Evolutionary conservation across 1,139 yeast species (phyloP).

Genomic region (Candida tetrigidarum): DNA sequence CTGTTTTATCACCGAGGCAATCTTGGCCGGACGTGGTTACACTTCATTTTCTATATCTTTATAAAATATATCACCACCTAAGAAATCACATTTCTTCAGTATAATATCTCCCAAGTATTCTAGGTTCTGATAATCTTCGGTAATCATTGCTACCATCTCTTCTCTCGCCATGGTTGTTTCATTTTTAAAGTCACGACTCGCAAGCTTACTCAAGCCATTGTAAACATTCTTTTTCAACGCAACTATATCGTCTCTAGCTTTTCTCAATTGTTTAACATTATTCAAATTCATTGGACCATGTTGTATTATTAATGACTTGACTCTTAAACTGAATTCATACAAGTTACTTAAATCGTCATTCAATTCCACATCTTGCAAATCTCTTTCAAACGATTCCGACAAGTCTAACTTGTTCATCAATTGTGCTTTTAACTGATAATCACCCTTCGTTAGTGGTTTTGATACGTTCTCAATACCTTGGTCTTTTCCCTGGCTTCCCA

Average conservation of each 20-base stretch:
- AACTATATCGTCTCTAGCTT: not conserved
- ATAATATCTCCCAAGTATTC: conserved; percentile 11
- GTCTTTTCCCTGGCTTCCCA: not conserved
- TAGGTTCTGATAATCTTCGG: conserved; percentile 16
- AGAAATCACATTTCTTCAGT: conserved; percentile 1
- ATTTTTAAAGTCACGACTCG: not conserved
- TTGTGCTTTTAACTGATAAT: not conserved
- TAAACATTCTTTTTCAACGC: not conserved
- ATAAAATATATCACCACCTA: conserved; percentile 4
- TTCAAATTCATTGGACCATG: not conserved
- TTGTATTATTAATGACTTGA: not conserved
- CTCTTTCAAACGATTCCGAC: not conserved
- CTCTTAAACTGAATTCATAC: conserved; percentile 1
- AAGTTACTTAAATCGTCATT: not conserved
- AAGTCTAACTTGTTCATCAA: not conserved
- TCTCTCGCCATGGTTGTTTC: conserved; percentile 11
- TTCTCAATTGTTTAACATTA: not conserved
- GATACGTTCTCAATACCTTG: not conserved
- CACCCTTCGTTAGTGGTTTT: not conserved
- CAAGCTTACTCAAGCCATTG: not conserved
- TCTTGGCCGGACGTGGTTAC: too few relatives aligned
- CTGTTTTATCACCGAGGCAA: too few relatives aligned
- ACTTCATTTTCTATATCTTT: not conserved
- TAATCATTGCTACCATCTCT: conserved; percentile 16
- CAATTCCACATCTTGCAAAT: not conserved